Evolutionary conservation across 2,329 filamentous ascomycete species (phyloP), one percentile per base, ranked within the genome.

Genomic region (Sporothrix globosa): DNA sequence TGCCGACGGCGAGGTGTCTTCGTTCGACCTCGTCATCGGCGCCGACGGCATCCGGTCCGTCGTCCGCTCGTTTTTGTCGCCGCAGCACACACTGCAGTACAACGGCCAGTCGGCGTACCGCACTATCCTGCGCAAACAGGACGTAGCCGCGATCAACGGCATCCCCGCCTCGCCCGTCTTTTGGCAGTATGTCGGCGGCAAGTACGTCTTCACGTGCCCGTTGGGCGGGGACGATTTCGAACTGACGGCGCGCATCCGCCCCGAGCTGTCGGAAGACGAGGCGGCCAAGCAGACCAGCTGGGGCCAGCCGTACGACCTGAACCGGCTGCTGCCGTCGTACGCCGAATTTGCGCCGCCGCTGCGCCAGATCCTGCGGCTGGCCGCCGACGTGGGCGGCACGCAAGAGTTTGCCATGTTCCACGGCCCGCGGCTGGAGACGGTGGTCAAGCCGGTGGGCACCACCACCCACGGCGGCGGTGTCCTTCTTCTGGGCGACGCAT

Each of bases 21-120:
- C 79, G 19, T 80, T 80, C 2, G 84, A 85, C 72, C 75, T 87
- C 0, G 79, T 86, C 0, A 79, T 87, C 2, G 85, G 84, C 0
- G 85, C 83, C 4, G 83, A 87, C 74, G 83, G 85, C 2, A 86
- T 86, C 67, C 81, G 83, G 70, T 85, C 83, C 2, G 70, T 74
- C 2, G 69, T 4, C 81, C 73, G 73, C 71, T 17, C 46, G 9
- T 75, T 77, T n/a, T 76, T 80, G 0, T 83, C 82, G 53, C 80
- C 81, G 0, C 77, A 79, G 0, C 82, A 84, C 73, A 75, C 75
- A 17, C 81, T 85, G 67, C 78, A 79, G 54, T 85, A 85, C 73
- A 85, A 78, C 27, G 77, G 79, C 54, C 73, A 76, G 70, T 78
- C 77, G 2, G 76, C 77, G 0, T 81, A 80, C 68, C 76, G 78